These are phyloP conservation scores for Ophiobolus disseminans DNA, from an alignment of 2,329 filamentous ascomycete species.

Conservation along the genomic window DNA sequence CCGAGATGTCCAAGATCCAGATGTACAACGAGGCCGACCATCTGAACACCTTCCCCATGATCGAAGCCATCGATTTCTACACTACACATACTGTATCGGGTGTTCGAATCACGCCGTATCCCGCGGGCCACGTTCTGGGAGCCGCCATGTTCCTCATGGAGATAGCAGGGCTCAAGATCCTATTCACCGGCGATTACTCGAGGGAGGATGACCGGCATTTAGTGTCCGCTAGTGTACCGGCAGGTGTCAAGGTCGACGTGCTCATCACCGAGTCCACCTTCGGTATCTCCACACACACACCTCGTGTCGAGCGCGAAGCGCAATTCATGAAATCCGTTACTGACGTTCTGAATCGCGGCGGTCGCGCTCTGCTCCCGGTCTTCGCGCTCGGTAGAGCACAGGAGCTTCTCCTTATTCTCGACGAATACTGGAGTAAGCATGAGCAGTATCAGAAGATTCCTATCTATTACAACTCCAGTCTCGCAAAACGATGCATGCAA, in stretches of 20 bases:
- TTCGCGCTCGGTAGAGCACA: constrained; percentile 94
- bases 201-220: constrained; percentile 94
- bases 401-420: constrained; percentile 89
- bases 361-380: constrained; percentile 91
- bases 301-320: constrained; percentile 87
- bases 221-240: constrained; percentile 89
- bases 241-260: constrained; percentile 89
- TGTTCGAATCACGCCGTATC: constrained; percentile 95
- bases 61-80: constrained; percentile 97
- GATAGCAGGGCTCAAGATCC: constrained; percentile 93
- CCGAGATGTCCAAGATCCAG: constrained; percentile 67
- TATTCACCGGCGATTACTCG: constrained; percentile 98
- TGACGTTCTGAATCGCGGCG: constrained; percentile 85
- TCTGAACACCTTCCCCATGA: constrained; percentile 88
- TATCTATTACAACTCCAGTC: constrained; percentile 96
- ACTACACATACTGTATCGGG: constrained; percentile 97
- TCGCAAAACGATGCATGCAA: constrained; percentile 96
- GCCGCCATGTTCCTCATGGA: constrained; percentile 98
- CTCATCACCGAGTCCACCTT: constrained; percentile 98
- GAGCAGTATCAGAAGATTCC: constrained; percentile 86
- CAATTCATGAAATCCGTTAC: constrained; percentile 96
- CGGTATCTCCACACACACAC: constrained; percentile 91
- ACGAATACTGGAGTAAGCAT: constrained; percentile 96
- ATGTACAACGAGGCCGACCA: constrained; percentile 97
- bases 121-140: constrained; percentile 95